Evolutionary conservation across 257 asterid genomes (phyloP), one percentile per base, ranked within the genome.

Genomic region (Petunia axillaris): DNA sequence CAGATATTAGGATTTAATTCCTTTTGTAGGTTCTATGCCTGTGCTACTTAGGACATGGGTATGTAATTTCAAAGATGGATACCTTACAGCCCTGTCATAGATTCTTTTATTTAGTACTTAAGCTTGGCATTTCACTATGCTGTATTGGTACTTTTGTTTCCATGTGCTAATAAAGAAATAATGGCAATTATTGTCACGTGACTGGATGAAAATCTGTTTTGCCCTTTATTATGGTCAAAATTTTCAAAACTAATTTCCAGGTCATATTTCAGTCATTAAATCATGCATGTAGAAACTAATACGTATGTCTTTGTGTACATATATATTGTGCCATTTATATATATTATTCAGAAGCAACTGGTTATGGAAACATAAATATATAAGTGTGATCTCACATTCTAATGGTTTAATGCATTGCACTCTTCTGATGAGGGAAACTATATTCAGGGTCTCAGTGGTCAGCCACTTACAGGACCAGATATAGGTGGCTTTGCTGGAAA

Each of bases 401-500:
- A 70, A 15, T 70, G 5, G 8, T 9, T 70, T 46, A 58, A 4
- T 48, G 48, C 48, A 66, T 68, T 59, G 57, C 38, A n/a, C 11
- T 62, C 75, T 62, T 41, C 71, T 44, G 43, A 60, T 60, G 82
- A 66, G 36, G 60, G 63, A 66, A 58, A 36, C 62, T 79, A 35
- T 84, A 39, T 89, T 60, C 89, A 95, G 99, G 99, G 97, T 64
- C 87, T 95, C 76, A 95, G 98, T 73, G 98, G 97, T 60, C 99
- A 95, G 83, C 98, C 98, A 50, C 88, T 95, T 37, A 89, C 97
- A 0, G 99, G 99, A 80, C 99, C 99, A 36, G 99, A 95, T 89
- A 92, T 95, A 76, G 98, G 99, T 79, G 99, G 99, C 44, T 95
- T 95, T 87, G 97, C 97, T 82, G 99, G 97, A 66, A 90, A 93